Evolutionary conservation across 163 green algal species (phyloP), one percentile per base, ranked within the genome.

Genomic region (Trebouxia gelatinosa): DNA sequence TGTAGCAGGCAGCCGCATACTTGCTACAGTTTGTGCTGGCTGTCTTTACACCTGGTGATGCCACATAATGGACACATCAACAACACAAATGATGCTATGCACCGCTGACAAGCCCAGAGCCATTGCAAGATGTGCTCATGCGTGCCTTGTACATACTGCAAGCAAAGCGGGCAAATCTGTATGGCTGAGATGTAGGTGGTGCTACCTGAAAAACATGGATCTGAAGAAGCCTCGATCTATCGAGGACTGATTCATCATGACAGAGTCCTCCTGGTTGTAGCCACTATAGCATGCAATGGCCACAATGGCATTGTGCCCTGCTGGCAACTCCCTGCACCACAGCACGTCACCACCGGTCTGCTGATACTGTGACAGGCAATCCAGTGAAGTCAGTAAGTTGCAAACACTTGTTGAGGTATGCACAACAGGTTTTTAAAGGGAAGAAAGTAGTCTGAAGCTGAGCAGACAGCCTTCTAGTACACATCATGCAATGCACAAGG

Each of bases 221-320:
- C 95, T 82, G 89, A 98, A 97, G 87, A 99, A 97, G 74, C 96
- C 96, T 0, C 96, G 80, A 86, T 99, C 96, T 50, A 99, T 98
- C 80, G 89, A 93, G 31, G 86, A 94, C 86, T 97, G 92, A 85
- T 98, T 98, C 90, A 99, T 97, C 90, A 99, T 98, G 31, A 98
- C 89, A 17, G 90, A 97, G 84, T 99, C 96, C 80, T 99, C 96
- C 89, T 99, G 96, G 91, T 99, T 99, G 89, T 98, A 99, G 4
- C 96, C 96, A 13, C 87, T 94, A 89, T 99, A 99, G 88, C 90
- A 97, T 34, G 90, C 87, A 82, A 99, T 98, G 39, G 93, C 94
- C 59, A 98, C 94, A 65, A 99, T 95, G 54, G 94, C 93, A 83
- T 99, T 99, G 82, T 85, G 81, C 39, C 89, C 89, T 71, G 88